Evolutionary conservation across 2,329 filamentous ascomycete genomes (phyloP), one percentile per base, ranked within the genome.

Genomic region (Alternaria sp.): DNA sequence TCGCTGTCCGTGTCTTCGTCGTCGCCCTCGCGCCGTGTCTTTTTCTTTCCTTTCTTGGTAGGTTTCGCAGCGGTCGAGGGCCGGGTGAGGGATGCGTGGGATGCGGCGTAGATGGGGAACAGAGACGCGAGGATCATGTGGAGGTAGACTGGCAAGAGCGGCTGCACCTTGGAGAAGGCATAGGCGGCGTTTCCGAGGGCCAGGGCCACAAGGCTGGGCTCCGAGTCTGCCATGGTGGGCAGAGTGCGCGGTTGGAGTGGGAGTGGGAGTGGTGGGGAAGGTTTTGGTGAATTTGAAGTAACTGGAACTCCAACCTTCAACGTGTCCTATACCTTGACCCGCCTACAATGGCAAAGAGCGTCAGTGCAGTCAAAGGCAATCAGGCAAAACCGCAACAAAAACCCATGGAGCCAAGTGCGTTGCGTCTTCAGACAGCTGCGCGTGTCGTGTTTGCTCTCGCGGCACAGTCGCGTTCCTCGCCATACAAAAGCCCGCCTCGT

Each of bases 41-140:
- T 36, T 86, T 82, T 75, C 34, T 86, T 76, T 34, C 86, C 87
- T 25, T 83, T 77, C 36, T 86, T 87, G 12, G 83, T 74, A 1
- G 88, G 85, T 70, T 86, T 86, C 11, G 85, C 89, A 1, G 94
- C 94, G 1, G 94, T 97, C 0, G 91, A 88, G 1, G 94, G 94
- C 18, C 93, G 87, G 14, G 90, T 89, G 20, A 98, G 86, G 1
- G 94, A 91, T n/a, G 91, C 92, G 78, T 97, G 92, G 9, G 93
- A 88, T 49, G 92, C 92, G 5, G 92, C 85, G 79, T 92, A 95
- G 74, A 97, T 97, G 54, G 93, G 92, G 64, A 91, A 89, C 16
- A 97, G 79, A 14, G 93, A 90, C 28, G 92, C 90, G 61, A 89
- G 73, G 55, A 91, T 80, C 12, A 91, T 81, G 75, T 91, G 89